A percentile compares a stretch with the other conserved stretches of the same genome.
These are phyloP conservation scores for Aspergillus sparsus DNA, from an alignment of 495 filamentous ascomycete species.

Conservation along the genomic window DNA sequence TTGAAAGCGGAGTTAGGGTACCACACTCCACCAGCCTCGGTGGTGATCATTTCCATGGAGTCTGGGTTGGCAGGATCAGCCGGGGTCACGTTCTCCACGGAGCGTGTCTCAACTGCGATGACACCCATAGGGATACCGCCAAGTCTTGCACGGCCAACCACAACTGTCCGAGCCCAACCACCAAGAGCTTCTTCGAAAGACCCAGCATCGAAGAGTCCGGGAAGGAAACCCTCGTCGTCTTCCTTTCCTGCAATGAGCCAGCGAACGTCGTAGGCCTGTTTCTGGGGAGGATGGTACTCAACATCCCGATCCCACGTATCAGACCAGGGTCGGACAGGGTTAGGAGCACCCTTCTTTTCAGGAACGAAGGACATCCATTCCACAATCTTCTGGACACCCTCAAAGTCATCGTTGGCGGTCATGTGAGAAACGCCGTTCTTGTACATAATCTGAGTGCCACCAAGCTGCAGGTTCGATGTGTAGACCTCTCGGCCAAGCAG, in stretches of 20 bases:
- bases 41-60: constrained; percentile 89
- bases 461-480: constrained; percentile 97
- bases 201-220: constrained; percentile 91
- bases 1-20: constrained; percentile 99
- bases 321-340: constrained; percentile 80
- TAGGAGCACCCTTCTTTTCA: constrained; percentile 85
- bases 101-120: constrained; percentile 93
- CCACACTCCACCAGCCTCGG: constrained; percentile 98
- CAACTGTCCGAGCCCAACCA: constrained; percentile 95
- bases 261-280: constrained; percentile 89
- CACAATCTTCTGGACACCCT: constrained; percentile 95
- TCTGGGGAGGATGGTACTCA: constrained; percentile 78
- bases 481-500: constrained; percentile 97
- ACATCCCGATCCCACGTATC: constrained; percentile 94
- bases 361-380: constrained; percentile 97
- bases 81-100: constrained; percentile 93
- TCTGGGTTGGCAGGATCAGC: constrained; percentile 99
- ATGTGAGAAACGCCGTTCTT: constrained; percentile 99
- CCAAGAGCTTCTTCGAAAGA: constrained; percentile 97
- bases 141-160: constrained; percentile 93
- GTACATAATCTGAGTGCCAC: constrained; percentile 99
- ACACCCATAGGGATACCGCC: constrained; percentile 99
- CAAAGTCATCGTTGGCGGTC: constrained; percentile 97
- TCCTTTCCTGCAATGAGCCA: constrained; percentile 91
- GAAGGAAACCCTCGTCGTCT: constrained; percentile 81